These are phyloP conservation scores for Globisporangium iwayamae DNA, from an alignment of 352 stramenopile genomes.

Conservation along the genomic window DNA sequence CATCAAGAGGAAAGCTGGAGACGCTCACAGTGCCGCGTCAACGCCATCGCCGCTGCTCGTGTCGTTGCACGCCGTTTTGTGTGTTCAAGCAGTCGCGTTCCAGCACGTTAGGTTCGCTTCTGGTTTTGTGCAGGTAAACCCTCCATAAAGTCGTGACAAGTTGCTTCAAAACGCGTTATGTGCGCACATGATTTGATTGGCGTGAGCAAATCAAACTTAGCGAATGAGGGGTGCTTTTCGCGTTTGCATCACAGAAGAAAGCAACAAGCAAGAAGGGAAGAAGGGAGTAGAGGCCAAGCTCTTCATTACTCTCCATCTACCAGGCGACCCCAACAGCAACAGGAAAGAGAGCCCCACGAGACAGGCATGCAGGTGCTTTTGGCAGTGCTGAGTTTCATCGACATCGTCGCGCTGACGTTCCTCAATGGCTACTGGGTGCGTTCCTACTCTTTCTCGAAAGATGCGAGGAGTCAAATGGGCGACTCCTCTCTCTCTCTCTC, in stretches of 20 bases:
- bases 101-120: background rate
- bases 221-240: background rate
- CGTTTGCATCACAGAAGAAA: background rate
- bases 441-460: slow-evolving; percentile 2
- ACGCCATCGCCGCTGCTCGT: slow-evolving; percentile 23
- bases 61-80: slow-evolving; percentile 14
- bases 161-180: background rate
- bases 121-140: background rate
- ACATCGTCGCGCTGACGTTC: slow-evolving; percentile 85
- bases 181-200: background rate
- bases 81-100: background rate
- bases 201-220: background rate
- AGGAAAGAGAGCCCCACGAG: background rate
- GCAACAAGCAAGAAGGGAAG: slow-evolving; percentile 4
- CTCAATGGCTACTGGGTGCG: slow-evolving; percentile 85
- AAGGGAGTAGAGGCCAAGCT: background rate
- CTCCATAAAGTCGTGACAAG: background rate
- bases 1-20: background rate
- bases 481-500: background rate
- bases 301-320: background rate
- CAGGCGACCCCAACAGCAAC: background rate
- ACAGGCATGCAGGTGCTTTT: slow-evolving; percentile 63
- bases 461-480: slow-evolving; percentile 2
- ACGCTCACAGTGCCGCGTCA: slow-evolving; percentile 56
- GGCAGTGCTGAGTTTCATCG: slow-evolving; percentile 77